Percentiles rank a stretch among this genome's conserved stretches.
Evolutionary conservation across 2,329 filamentous ascomycete species (phyloP).

Genomic region (Colletotrichum agaves): DNA sequence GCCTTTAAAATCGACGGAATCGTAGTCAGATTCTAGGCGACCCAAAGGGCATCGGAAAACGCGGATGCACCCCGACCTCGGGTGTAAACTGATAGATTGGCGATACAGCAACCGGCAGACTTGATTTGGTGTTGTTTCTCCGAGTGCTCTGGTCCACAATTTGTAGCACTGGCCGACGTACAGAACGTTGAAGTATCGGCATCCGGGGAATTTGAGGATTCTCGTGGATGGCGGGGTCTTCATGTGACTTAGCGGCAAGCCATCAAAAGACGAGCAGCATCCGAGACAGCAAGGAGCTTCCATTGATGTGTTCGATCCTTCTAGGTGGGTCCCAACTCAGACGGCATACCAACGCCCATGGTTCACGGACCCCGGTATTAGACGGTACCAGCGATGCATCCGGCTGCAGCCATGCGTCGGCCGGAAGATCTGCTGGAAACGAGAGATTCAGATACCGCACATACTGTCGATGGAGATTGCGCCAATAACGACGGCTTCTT

Average conservation of each 20-base stretch:
- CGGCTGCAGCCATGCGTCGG: constrained; percentile 13
- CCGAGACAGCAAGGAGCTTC: constrained; percentile 27
- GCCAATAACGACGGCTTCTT: constrained; percentile 15
- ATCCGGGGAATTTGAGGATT: constrained; percentile 3
- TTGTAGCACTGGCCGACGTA: not conserved
- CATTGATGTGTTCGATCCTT: not conserved
- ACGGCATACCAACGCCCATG: constrained; percentile 9
- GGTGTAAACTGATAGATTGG: constrained; percentile 8
- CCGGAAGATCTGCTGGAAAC: constrained; percentile 12
- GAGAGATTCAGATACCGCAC: constrained; percentile 16
- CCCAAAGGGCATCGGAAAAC: constrained; percentile 9
- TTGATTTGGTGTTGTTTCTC: not conserved
- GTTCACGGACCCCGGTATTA: not conserved
- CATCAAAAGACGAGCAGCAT: constrained; percentile 24
- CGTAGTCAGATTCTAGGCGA: constrained; percentile 11
- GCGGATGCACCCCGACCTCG: constrained; percentile 15
- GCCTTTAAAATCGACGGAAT: not conserved
- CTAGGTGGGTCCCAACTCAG: constrained; percentile 1
- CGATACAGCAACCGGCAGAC: constrained; percentile 2
- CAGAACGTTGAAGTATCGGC: not conserved
- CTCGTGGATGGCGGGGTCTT: constrained; percentile 17
- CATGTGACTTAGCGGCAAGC: not conserved
- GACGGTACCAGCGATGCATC: constrained; percentile 22
- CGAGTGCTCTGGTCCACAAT: not conserved
- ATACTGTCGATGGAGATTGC: not conserved